A percentile compares a stretch with the other conserved stretches of the same genome.
phyloP scores from a whole-genome alignment of 768 basidiomycete genomes.

The Rhodotorula toruloides region DNA sequence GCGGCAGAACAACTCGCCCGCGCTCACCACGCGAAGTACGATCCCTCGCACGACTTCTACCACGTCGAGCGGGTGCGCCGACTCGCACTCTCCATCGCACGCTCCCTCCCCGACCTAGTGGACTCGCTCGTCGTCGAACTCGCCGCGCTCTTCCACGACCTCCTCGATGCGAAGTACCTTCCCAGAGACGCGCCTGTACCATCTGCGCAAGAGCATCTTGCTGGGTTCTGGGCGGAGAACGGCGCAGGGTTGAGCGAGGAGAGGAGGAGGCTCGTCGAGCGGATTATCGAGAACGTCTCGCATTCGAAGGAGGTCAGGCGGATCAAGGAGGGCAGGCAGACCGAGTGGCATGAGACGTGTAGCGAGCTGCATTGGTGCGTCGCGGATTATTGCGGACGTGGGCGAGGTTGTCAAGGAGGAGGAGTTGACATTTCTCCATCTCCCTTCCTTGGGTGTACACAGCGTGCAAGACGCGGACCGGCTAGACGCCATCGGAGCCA shows the following conservation, averaged over 20 bases:
- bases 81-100: constrained; percentile 25
- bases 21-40: constrained; percentile 25
- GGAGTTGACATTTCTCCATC: neutral
- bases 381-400: neutral
- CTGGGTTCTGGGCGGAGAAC: constrained; percentile 1
- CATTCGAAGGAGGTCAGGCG: constrained; percentile 35
- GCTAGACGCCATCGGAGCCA: constrained; percentile 38
- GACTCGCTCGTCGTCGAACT: constrained; percentile 39
- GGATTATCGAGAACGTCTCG: constrained; percentile 33
- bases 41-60: constrained; percentile 35
- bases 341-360: constrained; percentile 21
- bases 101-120: constrained; percentile 1
- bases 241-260: neutral
- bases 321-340: neutral
- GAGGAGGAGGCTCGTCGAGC: constrained; percentile 14
- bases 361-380: constrained; percentile 35
- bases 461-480: constrained; percentile 39
- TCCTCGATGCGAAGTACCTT: constrained; percentile 39
- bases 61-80: constrained; percentile 29
- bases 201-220: neutral
- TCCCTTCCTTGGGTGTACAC: neutral
- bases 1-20: constrained; percentile 15
- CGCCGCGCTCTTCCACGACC: constrained; percentile 39
- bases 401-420: too few relatives aligned
- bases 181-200: neutral